These are phyloP conservation scores for Hymenoscyphus scutula DNA, from an alignment of 2,329 filamentous ascomycete genomes.

Conservation along the genomic window DNA sequence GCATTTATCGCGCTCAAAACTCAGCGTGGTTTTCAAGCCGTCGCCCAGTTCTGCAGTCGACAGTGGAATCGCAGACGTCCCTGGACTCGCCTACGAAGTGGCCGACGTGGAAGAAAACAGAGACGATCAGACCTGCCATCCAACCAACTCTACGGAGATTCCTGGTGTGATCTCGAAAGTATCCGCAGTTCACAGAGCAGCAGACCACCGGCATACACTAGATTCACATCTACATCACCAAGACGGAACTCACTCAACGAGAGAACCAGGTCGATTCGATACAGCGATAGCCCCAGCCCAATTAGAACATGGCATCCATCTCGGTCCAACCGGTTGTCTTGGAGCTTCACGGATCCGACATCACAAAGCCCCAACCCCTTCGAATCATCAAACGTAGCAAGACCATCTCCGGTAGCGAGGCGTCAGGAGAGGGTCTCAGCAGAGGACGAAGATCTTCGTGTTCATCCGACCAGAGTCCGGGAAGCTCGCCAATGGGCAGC, in stretches of 20 bases:
- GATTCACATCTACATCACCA: constrained; percentile 26
- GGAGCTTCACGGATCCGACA: constrained; percentile 38
- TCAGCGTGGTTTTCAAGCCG: constrained; percentile 26
- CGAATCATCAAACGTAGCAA: constrained; percentile 48
- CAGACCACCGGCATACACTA: constrained; percentile 25
- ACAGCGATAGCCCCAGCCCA: constrained; percentile 8
- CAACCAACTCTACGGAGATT: constrained; percentile 37
- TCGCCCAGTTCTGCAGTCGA: constrained; percentile 23
- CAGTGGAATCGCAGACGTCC: constrained; percentile 22
- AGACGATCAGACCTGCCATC: constrained; percentile 37
- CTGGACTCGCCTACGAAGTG: constrained; percentile 29
- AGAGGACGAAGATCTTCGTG: constrained; percentile 26
- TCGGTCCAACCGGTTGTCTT: constrained; percentile 31
- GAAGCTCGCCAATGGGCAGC: constrained; percentile 29
- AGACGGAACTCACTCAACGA: constrained; percentile 10
- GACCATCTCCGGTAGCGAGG: constrained; percentile 30
- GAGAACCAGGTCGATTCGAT: neutral
- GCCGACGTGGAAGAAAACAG: constrained; percentile 33
- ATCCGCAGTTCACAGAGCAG: constrained; percentile 28
- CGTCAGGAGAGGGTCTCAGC: constrained; percentile 24
- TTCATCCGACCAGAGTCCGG: constrained; percentile 28
- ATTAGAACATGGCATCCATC: constrained; percentile 39
- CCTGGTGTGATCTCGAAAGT: constrained; percentile 39
- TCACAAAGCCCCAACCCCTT: constrained; percentile 45
- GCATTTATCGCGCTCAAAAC: constrained; percentile 36